A percentile compares a stretch with the other conserved stretches of the same genome.
phyloP scores from a whole-genome alignment of 768 basidiomycete species.

The Crepidotus variabilis region DNA sequence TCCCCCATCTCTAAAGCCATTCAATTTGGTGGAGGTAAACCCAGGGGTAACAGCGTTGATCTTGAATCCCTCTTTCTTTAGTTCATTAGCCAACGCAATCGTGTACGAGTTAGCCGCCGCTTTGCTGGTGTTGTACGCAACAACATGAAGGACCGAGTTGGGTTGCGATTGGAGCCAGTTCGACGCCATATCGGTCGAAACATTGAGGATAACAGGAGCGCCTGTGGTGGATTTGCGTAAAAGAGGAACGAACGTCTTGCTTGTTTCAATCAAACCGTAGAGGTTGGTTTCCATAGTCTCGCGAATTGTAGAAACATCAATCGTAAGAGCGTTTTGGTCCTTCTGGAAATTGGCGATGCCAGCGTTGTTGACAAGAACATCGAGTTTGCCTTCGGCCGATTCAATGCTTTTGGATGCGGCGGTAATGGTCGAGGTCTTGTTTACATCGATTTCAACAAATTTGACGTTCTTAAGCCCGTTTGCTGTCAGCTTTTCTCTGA shows the following conservation, averaged over 20 bases:
- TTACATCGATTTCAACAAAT: constrained; percentile 38
- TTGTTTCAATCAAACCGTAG: constrained; percentile 39
- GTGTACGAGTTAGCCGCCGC: constrained; percentile 62
- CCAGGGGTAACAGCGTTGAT: constrained; percentile 66
- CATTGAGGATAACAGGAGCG: constrained; percentile 34
- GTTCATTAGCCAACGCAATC: constrained; percentile 60
- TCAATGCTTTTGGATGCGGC: constrained; percentile 33
- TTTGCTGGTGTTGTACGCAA: constrained; percentile 67
- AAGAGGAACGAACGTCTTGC: constrained; percentile 37
- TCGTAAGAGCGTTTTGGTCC: constrained; percentile 29
- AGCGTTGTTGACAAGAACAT: constrained; percentile 46
- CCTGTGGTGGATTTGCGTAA: constrained; percentile 29
- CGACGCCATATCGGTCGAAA: constrained; percentile 42
- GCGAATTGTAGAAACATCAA: constrained; percentile 30
- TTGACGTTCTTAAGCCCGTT: constrained; percentile 27
- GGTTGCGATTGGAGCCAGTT: constrained; percentile 32
- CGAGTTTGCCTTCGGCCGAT: constrained; percentile 34
- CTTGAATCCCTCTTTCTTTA: constrained; percentile 47
- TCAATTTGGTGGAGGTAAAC: constrained; percentile 42
- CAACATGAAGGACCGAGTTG: constrained; percentile 26
- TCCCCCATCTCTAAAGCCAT: constrained; percentile 31
- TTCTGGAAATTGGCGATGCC: constrained; percentile 22
- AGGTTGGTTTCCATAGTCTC: constrained; percentile 39
- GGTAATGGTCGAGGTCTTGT: constrained; percentile 27
- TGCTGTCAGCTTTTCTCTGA: constrained; percentile 27